phyloP scores from a whole-genome alignment of 371 early-diverging fungal species.

The Mucor piriformis region DNA sequence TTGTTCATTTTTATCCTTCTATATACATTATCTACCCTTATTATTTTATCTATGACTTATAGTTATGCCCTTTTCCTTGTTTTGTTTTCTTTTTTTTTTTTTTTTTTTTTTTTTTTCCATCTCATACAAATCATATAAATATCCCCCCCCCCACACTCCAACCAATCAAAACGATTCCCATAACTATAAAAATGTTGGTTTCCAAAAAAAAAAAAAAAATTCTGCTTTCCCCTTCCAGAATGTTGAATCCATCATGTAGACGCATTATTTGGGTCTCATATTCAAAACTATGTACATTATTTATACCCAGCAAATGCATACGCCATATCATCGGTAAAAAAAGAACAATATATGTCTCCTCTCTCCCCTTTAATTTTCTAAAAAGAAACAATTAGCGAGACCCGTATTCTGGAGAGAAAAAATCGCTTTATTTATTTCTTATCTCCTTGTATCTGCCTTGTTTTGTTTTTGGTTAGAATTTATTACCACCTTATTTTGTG shows the following conservation, averaged over 20 bases:
- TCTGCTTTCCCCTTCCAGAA: slow-evolving; percentile 1
- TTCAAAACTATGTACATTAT: slow-evolving; percentile 22
- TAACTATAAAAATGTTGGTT: too few species aligned
- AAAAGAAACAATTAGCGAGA: slow-evolving; percentile 23
- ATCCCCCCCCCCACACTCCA: neutral
- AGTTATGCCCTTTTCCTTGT: neutral
- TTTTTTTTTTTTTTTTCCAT: neutral
- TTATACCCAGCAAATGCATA: slow-evolving; percentile 15
- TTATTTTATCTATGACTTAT: neutral
- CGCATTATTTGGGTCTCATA: slow-evolving; percentile 34
- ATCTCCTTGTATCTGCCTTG: slow-evolving; percentile 23
- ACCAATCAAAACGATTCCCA: too few species aligned
- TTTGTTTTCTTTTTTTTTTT: neutral
- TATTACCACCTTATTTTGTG: slow-evolving; percentile 46
- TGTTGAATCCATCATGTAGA: slow-evolving; percentile 22
- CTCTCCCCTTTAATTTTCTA: too few species aligned
- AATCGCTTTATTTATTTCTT: slow-evolving; percentile 35
- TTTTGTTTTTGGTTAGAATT: slow-evolving; percentile 51
- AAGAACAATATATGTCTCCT: too few species aligned
- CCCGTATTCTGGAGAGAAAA: slow-evolving; percentile 56
- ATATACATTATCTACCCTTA: neutral
- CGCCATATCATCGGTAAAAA: too few species aligned
- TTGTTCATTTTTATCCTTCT: slow-evolving; percentile 1
- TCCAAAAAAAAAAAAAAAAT: too few species aligned
- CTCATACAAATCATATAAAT: neutral